Percentiles rank a stretch among this genome's conserved stretches.
phyloP scores from a whole-genome alignment of 2,329 filamentous ascomycete species.

The Trichoderma oligosporum region DNA sequence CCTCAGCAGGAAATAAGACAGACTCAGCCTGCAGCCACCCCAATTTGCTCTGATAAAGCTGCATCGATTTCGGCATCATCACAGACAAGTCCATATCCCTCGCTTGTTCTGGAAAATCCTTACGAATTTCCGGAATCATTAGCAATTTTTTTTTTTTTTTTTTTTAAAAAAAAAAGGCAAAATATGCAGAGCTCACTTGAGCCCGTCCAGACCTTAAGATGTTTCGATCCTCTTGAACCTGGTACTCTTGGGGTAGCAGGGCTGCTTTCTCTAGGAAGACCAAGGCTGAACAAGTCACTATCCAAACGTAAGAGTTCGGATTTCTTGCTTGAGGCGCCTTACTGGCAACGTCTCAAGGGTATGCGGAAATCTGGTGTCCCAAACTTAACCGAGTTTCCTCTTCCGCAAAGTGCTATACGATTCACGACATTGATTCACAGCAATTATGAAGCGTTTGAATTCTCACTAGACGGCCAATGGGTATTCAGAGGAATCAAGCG shows the following conservation, averaged over 20 bases:
- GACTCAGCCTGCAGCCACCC: not conserved
- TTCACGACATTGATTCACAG: slow-evolving; percentile 2
- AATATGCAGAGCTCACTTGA: slow-evolving; percentile 15
- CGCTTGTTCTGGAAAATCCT: not conserved
- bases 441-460: slow-evolving; percentile 2
- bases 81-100: not conserved
- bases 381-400: not conserved
- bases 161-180: too few relatives aligned
- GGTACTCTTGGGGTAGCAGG: not conserved
- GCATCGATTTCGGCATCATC: not conserved
- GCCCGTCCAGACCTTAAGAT: slow-evolving; percentile 17
- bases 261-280: not conserved
- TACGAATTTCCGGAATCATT: too few relatives aligned
- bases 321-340: slow-evolving; percentile 14
- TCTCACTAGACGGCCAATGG: not conserved
- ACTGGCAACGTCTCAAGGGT: slow-evolving; percentile 1
- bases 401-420: not conserved
- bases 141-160: too few relatives aligned
- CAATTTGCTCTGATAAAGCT: not conserved
- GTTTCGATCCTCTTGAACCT: slow-evolving; percentile 7
- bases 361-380: not conserved
- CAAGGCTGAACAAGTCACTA: slow-evolving; percentile 1
- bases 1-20: slow-evolving; percentile 1
- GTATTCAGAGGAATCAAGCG: slow-evolving; percentile 42
- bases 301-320: slow-evolving; percentile 18